Percentiles rank a stretch among this genome's conserved stretches.
Evolutionary conservation across 1,284 basidiomycete genomes (phyloP).

Genomic region (Inonotus obliquus): DNA sequence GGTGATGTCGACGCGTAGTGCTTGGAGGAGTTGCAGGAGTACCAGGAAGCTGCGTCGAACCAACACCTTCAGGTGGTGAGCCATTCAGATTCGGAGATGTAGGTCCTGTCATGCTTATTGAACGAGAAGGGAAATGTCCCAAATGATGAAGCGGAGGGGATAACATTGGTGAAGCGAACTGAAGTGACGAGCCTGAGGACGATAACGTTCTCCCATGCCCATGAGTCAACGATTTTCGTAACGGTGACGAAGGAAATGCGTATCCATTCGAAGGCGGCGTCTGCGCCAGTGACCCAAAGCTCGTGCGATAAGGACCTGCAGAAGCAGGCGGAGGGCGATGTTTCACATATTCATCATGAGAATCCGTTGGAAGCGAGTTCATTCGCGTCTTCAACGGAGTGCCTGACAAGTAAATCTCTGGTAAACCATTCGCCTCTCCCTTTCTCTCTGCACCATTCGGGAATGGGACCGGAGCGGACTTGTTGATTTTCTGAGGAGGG

Average conservation of each 20-base stretch:
- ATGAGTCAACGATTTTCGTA: slow-evolving; percentile 44
- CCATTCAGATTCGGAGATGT: slow-evolving; percentile 24
- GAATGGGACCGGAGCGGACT: slow-evolving; percentile 8
- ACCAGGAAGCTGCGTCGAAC: slow-evolving; percentile 21
- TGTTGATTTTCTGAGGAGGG: not conserved
- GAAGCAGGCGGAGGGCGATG: slow-evolving; percentile 32
- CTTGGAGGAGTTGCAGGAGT: slow-evolving; percentile 26
- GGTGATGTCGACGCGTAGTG: slow-evolving; percentile 41
- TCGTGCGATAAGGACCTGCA: slow-evolving; percentile 36
- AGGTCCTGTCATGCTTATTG: slow-evolving; percentile 25
- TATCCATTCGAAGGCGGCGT: slow-evolving; percentile 26
- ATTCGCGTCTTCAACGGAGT: slow-evolving; percentile 32
- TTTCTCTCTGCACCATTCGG: not conserved
- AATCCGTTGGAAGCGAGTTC: slow-evolving; percentile 33
- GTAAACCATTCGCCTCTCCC: slow-evolving; percentile 8
- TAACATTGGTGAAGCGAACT: slow-evolving; percentile 44
- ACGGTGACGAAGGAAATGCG: slow-evolving; percentile 39
- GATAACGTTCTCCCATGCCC: slow-evolving; percentile 48
- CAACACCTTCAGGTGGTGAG: slow-evolving; percentile 23
- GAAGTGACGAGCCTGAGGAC: slow-evolving; percentile 39
- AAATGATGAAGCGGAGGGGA: slow-evolving; percentile 46
- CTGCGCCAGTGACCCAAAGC: slow-evolving; percentile 31
- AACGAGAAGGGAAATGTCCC: slow-evolving; percentile 37
- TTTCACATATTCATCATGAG: slow-evolving; percentile 25
- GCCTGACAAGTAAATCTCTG: slow-evolving; percentile 15